phyloP scores from a whole-genome alignment of 139 green algal genomes.

The Chlorella sp. region DNA sequence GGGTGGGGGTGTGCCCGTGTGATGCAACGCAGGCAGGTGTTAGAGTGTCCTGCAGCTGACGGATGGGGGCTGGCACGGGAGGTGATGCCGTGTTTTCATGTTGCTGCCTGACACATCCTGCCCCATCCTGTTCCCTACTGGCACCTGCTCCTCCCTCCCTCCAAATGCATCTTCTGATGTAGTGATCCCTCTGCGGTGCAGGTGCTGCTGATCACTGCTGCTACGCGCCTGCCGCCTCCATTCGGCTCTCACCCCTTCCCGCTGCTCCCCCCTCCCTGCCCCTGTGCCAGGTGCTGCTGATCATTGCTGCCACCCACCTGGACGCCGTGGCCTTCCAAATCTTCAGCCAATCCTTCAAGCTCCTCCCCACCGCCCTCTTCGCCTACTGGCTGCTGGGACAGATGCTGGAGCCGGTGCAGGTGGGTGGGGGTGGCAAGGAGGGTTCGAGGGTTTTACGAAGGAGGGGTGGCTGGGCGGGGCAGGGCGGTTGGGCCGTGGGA shows the following conservation, averaged over 20 bases:
- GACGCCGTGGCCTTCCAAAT: constrained; percentile 74
- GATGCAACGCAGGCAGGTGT: too few relatives aligned
- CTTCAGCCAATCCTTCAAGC: constrained; percentile 69
- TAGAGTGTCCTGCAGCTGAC: too few relatives aligned
- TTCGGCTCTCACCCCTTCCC: neutral
- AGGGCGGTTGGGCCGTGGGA: neutral
- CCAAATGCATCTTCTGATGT: neutral
- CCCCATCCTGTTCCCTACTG: neutral
- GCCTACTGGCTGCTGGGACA: constrained; percentile 66
- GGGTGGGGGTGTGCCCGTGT: too few relatives aligned
- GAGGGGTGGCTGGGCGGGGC: neutral
- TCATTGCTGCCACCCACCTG: constrained; percentile 62
- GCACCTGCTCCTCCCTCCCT: neutral
- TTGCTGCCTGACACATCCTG: neutral
- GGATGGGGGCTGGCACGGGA: neutral
- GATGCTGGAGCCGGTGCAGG: constrained; percentile 55
- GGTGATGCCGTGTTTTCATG: neutral
- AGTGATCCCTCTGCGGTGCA: constrained; percentile 15
- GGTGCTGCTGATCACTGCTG: constrained; percentile 61
- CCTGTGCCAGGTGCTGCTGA: constrained; percentile 68
- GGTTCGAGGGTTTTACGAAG: too few relatives aligned
- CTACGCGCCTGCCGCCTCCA: constrained; percentile 49
- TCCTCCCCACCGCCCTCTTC: constrained; percentile 70
- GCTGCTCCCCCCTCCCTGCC: constrained; percentile 18
- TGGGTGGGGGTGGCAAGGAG: neutral